Evolutionary conservation across 2,329 filamentous ascomycete species (phyloP), one percentile per base, ranked within the genome.

Genomic region (Colletotrichum theobromicola): DNA sequence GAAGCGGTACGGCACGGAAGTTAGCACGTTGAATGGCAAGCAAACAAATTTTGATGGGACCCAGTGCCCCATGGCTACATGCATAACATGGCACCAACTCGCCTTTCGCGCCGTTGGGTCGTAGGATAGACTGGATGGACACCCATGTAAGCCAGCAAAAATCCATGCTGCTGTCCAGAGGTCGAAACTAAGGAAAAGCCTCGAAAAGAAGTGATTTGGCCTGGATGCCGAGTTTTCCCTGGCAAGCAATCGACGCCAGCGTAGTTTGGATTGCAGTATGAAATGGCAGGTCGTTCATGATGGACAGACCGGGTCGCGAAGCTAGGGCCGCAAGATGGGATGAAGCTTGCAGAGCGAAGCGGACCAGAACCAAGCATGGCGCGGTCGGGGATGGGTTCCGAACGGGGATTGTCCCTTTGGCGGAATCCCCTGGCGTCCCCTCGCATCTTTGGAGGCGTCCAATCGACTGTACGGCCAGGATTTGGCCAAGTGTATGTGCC

Each of bases 1-100:
- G 72, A 75, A 67, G 72, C 72, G 72, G 72, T 75, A 75, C 72
- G 72, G 72, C 72, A 37, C 72, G 72, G 72, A 75, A 72, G 72
- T 72, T 75, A 72, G 63, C 72, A 74, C 55, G 67, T 55, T 34
- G 68, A 65, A 42, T 72, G 72, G 62, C 72, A 72, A 72, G 68
- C 69, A 75, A 75, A 75, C 68, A 67, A 72, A 46, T 50, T 72
- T 75, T 24, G 63, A 67, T 30, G 55, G 28, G 57, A 35, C 57
- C 57, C 57, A 28, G 55, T 18, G 62, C 68, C 68, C 62, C 68
- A 67, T 74, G 55, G 15, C 42, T 15, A 67, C 61, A 53, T 65
- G 61, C 35, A 63, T 46, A 50, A 57, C 58, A 72, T 57, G 42
- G 16, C 15, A 57, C 55, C 26, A 42, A 72, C 50, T 72, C 67